A percentile compares a stretch with the other conserved stretches of the same genome.
Evolutionary conservation across 768 basidiomycete genomes (phyloP).

Genomic region (Nevesoporus exiguus): DNA sequence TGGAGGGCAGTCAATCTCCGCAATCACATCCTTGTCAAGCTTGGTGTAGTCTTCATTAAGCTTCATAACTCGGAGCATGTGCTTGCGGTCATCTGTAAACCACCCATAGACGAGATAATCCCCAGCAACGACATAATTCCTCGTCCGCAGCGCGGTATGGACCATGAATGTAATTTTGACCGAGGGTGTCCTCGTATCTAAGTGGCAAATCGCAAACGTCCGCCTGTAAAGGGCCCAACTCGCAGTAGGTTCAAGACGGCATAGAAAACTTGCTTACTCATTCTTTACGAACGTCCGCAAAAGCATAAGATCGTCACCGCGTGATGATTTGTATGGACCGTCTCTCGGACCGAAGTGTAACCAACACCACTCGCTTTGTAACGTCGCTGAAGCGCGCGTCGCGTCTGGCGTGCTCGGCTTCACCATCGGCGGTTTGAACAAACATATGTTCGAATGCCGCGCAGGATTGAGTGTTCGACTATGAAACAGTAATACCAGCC

Average conservation of each 20-base stretch:
- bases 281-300: slow-evolving; percentile 28
- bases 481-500: slow-evolving; percentile 32
- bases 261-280: slow-evolving; percentile 14
- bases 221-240: slow-evolving; percentile 1
- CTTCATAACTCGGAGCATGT: slow-evolving; percentile 30
- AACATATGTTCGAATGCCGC: slow-evolving; percentile 29
- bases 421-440: slow-evolving; percentile 20
- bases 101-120: slow-evolving; percentile 30
- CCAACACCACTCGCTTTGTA: slow-evolving; percentile 33
- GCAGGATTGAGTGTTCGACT: slow-evolving; percentile 29
- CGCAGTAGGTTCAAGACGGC: background rate
- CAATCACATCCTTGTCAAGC: slow-evolving; percentile 18
- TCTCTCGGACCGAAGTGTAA: slow-evolving; percentile 19
- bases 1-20: slow-evolving; percentile 28
- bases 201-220: slow-evolving; percentile 26
- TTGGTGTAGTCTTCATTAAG: slow-evolving; percentile 25
- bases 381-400: slow-evolving; percentile 16
- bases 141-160: slow-evolving; percentile 22
- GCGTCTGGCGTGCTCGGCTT: background rate
- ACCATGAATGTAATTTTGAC: slow-evolving; percentile 24
- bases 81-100: slow-evolving; percentile 29
- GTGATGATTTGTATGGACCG: slow-evolving; percentile 31
- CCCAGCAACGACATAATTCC: slow-evolving; percentile 24
- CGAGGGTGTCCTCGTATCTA: slow-evolving; percentile 26
- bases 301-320: slow-evolving; percentile 28